phyloP scores from a whole-genome alignment of 2,329 filamentous ascomycete genomes.

The Ceratocystis cubensis region DNA sequence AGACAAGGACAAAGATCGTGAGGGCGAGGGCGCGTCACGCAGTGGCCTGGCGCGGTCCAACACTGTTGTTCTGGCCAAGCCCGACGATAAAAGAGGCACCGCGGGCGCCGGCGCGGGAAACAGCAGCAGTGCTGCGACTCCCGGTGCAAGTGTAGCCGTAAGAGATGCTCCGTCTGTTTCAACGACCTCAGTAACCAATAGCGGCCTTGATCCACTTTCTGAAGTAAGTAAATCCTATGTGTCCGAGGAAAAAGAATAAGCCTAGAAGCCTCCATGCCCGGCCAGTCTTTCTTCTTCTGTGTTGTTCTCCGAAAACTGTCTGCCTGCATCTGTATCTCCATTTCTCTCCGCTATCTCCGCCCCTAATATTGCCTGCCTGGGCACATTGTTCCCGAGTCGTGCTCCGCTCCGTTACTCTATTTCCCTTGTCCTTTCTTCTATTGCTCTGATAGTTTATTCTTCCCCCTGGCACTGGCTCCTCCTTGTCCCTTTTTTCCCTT shows the following conservation, averaged over 20 bases:
- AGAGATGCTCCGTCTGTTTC: neutral
- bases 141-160: neutral
- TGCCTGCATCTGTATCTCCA: no score
- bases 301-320: no score
- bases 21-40: neutral
- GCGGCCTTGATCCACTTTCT: slow-evolving; percentile 17
- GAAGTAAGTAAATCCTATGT: slow-evolving; percentile 12
- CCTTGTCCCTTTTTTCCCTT: neutral
- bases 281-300: neutral
- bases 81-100: neutral
- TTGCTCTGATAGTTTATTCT: neutral
- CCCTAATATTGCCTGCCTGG: neutral
- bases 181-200: neutral
- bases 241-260: neutral
- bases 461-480: neutral
- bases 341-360: no score
- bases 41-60: neutral
- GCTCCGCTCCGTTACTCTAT: neutral
- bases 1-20: neutral
- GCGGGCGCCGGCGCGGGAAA: neutral
- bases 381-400: neutral
- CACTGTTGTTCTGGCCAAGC: neutral
- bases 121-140: neutral
- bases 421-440: neutral
- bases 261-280: no score